A percentile compares a stretch with the other conserved stretches of the same genome.
Conservation (phyloP, 1,284 basidiomycete genomes). For the Limonomyces culmigenus region DNA sequence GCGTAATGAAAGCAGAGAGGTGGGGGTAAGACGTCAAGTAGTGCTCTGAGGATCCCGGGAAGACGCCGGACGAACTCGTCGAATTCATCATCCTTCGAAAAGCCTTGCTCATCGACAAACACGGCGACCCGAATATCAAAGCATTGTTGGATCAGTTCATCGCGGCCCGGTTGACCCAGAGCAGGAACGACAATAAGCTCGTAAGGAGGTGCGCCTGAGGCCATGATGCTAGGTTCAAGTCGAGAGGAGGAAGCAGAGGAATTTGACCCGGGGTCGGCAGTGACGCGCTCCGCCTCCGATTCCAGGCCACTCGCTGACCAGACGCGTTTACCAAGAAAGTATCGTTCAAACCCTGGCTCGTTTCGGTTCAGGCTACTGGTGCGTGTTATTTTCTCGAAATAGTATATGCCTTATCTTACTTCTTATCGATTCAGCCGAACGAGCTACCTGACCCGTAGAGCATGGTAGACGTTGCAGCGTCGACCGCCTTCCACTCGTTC, state of each 20-base stretch:
- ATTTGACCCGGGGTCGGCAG: too few relatives aligned
- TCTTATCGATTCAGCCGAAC: too few relatives aligned
- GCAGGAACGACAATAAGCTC: conserved; percentile 34
- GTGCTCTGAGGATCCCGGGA: conserved; percentile 1
- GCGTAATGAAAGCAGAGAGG: not conserved
- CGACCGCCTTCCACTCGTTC: conserved; percentile 31
- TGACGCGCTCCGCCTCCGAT: too few relatives aligned
- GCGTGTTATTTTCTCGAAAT: too few relatives aligned
- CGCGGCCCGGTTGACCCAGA: conserved; percentile 16
- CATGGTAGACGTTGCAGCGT: conserved; percentile 37
- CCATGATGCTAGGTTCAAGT: not conserved
- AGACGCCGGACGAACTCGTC: conserved; percentile 35
- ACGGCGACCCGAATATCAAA: conserved; percentile 47
- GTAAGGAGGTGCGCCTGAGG: conserved; percentile 20
- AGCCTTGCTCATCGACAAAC: conserved; percentile 53
- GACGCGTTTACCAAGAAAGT: too few relatives aligned
- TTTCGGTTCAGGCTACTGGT: too few relatives aligned
- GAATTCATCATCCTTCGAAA: conserved; percentile 52
- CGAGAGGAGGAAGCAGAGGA: too few relatives aligned
- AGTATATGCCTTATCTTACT: too few relatives aligned
- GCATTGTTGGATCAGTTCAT: conserved; percentile 32
- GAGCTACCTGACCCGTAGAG: too few relatives aligned
- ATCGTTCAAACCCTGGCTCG: too few relatives aligned
- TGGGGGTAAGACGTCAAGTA: conserved; percentile 4
- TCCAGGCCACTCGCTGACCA: too few relatives aligned